A percentile compares a stretch with the other conserved stretches of the same genome.
Conservation (phyloP, 805 yeast species). For the Scheffersomyces spartinae region DNA sequence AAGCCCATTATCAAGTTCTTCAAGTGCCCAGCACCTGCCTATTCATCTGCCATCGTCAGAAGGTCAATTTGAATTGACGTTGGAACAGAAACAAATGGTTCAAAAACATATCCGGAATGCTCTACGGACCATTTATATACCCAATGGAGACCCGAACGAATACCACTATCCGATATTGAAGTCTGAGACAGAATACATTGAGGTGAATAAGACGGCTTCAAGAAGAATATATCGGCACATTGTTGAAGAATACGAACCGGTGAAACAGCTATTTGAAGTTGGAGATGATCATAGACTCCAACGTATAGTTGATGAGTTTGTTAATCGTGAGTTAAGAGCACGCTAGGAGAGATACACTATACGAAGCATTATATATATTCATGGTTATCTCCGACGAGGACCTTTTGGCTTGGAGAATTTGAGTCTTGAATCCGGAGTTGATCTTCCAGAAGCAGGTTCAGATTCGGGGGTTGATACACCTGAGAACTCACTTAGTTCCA, state of each 20-base stretch:
- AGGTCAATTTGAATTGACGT: conserved; percentile 15
- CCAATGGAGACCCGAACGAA: conserved; percentile 14
- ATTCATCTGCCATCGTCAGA: no score
- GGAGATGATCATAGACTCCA: conserved; percentile 8
- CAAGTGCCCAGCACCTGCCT: no score
- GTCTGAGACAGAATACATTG: conserved; percentile 36
- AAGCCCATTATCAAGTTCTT: no score
- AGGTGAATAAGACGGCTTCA: conserved; percentile 52
- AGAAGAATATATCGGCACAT: conserved; percentile 39
- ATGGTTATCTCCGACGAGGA: conserved; percentile 38
- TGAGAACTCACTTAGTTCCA: conserved; percentile 42
- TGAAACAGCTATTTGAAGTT: conserved; percentile 5
- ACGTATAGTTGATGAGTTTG: conserved; percentile 12
- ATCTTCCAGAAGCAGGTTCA: conserved; percentile 4
- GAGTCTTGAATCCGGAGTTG: conserved; percentile 24
- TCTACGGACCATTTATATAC: conserved; percentile 37
- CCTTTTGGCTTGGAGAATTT: conserved; percentile 56
- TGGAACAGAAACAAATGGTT: conserved; percentile 40
- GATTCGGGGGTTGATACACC: conserved; percentile 7
- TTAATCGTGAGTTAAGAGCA: conserved; percentile 10
- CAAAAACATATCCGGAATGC: conserved; percentile 46
- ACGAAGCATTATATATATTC: not conserved
- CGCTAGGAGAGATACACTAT: not conserved
- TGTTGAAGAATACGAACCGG: conserved; percentile 2
- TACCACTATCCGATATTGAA: conserved; percentile 14